phyloP scores from a whole-genome alignment of 1,284 basidiomycete genomes.

The Ceratorhiza oryzae-sativae region DNA sequence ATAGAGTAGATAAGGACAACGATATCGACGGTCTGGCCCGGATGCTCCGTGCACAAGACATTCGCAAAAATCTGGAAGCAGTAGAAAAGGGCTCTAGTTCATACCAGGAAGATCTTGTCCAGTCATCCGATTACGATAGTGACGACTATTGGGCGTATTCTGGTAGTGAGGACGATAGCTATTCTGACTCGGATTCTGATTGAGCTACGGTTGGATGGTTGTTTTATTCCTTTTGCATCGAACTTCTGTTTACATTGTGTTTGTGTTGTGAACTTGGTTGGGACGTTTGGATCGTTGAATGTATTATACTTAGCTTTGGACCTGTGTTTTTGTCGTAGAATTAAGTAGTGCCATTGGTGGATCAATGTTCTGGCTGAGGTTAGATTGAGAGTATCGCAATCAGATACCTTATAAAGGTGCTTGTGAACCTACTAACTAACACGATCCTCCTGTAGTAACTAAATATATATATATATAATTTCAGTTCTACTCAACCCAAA shows the following conservation, averaged over 20 bases:
- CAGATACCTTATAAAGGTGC: no score
- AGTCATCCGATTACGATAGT: conserved; percentile 17
- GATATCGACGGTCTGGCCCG: conserved; percentile 25
- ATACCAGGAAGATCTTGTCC: background rate
- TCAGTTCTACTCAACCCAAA: no score
- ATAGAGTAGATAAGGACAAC: background rate
- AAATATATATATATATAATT: no score
- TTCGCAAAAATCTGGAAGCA: background rate
- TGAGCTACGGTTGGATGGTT: background rate
- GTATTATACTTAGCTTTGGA: background rate
- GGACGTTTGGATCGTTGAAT: background rate
- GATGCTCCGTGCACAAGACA: conserved; percentile 14
- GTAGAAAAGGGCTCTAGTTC: background rate
- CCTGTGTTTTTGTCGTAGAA: no score
- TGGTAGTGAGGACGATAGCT: conserved; percentile 16
- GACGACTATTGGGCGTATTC: conserved; percentile 34
- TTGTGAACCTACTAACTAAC: no score
- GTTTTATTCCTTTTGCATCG: background rate
- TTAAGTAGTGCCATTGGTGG: no score
- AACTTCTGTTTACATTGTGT: background rate
- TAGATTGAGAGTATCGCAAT: no score
- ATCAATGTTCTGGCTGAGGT: no score
- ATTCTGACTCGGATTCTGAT: background rate
- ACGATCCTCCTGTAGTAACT: no score
- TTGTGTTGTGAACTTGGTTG: no score